These are phyloP conservation scores for Incumbomyces lentus DNA, from an alignment of 2,329 filamentous ascomycete genomes.

Conservation along the genomic window DNA sequence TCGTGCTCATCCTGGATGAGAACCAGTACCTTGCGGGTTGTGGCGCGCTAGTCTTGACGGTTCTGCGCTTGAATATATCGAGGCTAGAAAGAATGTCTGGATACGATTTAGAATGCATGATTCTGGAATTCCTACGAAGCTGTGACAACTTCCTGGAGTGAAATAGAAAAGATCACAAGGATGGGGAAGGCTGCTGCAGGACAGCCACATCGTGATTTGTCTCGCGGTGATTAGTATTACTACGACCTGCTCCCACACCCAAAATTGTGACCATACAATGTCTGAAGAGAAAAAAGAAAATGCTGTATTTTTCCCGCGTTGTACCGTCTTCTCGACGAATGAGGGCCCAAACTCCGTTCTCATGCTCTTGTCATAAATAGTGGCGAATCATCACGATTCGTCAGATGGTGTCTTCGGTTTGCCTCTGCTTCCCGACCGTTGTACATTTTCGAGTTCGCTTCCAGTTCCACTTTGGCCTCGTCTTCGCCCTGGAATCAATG, in stretches of 20 bases:
- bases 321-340: background rate
- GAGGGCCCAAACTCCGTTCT: background rate
- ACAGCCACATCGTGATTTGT: background rate
- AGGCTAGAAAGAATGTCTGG: background rate
- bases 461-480: slow-evolving; percentile 60
- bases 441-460: slow-evolving; percentile 54
- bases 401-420: slow-evolving; percentile 16
- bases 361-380: background rate
- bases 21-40: background rate
- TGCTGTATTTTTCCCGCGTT: background rate
- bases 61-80: background rate
- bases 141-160: background rate
- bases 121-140: too few species aligned
- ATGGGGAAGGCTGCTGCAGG: background rate
- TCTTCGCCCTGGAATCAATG: slow-evolving; percentile 62
- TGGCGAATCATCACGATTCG: background rate
- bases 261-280: background rate
- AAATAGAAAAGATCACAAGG: background rate
- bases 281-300: background rate
- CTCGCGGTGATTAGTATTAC: slow-evolving; percentile 7
- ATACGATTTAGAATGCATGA: too few species aligned
- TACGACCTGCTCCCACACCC: background rate
- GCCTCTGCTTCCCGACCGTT: slow-evolving; percentile 26
- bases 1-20: background rate
- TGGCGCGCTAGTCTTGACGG: slow-evolving; percentile 1